Conservation (phyloP, 805 yeast genomes). For the Teunomyces tritomae region DNA sequence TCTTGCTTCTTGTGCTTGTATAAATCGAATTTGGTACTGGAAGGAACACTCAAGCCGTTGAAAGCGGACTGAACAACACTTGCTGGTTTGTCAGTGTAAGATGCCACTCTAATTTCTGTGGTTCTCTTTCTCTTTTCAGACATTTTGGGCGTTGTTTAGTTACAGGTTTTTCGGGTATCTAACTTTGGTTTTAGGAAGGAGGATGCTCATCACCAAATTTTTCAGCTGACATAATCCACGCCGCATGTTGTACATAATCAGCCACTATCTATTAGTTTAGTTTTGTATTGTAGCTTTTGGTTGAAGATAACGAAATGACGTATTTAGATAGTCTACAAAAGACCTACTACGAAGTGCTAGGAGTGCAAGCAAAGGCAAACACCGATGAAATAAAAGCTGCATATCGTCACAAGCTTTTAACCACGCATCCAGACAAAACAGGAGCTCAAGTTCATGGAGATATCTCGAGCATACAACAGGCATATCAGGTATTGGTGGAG, state of each 20-base stretch:
- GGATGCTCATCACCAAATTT: slow-evolving; percentile 6
- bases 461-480: slow-evolving; percentile 45
- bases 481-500: slow-evolving; percentile 58
- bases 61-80: slow-evolving; percentile 70
- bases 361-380: slow-evolving; percentile 39
- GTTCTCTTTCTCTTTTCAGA: slow-evolving; percentile 31
- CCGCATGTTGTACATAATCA: not conserved
- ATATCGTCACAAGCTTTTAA: slow-evolving; percentile 58
- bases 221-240: not conserved
- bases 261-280: not conserved
- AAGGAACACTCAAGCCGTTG: slow-evolving; percentile 69
- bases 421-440: slow-evolving; percentile 77
- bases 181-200: not conserved
- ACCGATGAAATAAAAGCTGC: slow-evolving; percentile 53
- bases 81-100: slow-evolving; percentile 43
- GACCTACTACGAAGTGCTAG: slow-evolving; percentile 59
- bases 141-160: slow-evolving; percentile 10
- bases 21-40: slow-evolving; percentile 57
- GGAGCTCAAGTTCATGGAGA: slow-evolving; percentile 4
- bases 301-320: not conserved
- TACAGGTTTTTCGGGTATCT: not conserved
- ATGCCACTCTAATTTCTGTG: slow-evolving; percentile 39
- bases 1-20: slow-evolving; percentile 48
- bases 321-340: slow-evolving; percentile 4
- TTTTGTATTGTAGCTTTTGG: not conserved